Evolutionary conservation across 352 stramenopile species (phyloP).

Genomic region (Pythium aristosporum): DNA sequence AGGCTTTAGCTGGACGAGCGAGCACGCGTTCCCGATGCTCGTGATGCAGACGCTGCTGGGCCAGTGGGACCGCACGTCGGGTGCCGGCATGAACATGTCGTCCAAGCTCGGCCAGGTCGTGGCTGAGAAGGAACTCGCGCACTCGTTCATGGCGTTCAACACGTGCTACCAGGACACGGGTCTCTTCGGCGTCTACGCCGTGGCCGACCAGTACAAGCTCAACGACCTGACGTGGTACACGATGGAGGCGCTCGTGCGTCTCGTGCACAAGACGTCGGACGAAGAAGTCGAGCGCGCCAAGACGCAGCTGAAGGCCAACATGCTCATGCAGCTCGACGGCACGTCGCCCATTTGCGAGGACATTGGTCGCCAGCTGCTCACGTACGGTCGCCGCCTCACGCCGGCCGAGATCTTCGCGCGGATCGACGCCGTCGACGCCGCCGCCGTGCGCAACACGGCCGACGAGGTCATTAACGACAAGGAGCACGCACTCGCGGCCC

Average conservation of each 20-base stretch:
- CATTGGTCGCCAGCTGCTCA: slow-evolving; percentile 99
- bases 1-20: slow-evolving; percentile 97
- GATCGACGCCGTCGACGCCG: slow-evolving; percentile 97
- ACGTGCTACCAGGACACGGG: slow-evolving; percentile 99
- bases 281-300: slow-evolving; percentile 98
- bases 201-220: slow-evolving; percentile 94
- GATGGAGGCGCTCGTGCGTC: slow-evolving; percentile 93
- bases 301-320: slow-evolving; percentile 98
- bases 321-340: slow-evolving; percentile 99
- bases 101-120: slow-evolving; percentile 97
- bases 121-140: slow-evolving; percentile 94
- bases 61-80: slow-evolving; percentile 91
- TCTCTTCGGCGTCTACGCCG: slow-evolving; percentile 98
- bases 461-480: slow-evolving; percentile 97
- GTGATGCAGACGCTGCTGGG: slow-evolving; percentile 96
- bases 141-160: slow-evolving; percentile 99
- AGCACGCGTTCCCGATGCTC: slow-evolving; percentile 98
- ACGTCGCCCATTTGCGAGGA: slow-evolving; percentile 99
- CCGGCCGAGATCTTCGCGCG: slow-evolving; percentile 98
- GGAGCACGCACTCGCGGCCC: slow-evolving; percentile 97
- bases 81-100: slow-evolving; percentile 93
- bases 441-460: slow-evolving; percentile 89
- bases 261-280: slow-evolving; percentile 96
- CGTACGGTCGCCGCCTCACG: slow-evolving; percentile 95
- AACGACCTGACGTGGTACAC: slow-evolving; percentile 95